phyloP scores from a whole-genome alignment of 2,329 filamentous ascomycete species.

The Aspergillus ibericus region DNA sequence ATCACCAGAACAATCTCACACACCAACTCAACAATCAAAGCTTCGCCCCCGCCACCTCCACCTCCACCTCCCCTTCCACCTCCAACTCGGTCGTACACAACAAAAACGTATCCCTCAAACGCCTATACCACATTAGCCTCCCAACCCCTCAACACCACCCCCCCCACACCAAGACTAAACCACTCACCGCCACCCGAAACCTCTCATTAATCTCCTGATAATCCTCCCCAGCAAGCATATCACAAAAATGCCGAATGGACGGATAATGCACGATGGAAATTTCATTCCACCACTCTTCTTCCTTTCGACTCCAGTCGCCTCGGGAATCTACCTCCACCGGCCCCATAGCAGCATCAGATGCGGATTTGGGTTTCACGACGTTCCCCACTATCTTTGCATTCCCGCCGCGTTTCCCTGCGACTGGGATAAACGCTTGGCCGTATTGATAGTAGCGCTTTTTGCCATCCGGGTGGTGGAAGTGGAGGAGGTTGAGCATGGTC shows the following conservation, averaged over 20 bases:
- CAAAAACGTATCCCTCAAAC: slow-evolving; percentile 54
- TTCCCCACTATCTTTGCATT: slow-evolving; percentile 63
- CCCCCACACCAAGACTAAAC: neutral
- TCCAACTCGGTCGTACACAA: slow-evolving; percentile 57
- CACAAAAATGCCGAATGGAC: slow-evolving; percentile 60
- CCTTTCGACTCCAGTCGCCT: slow-evolving; percentile 20
- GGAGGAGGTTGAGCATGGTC: slow-evolving; percentile 64
- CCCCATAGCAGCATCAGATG: neutral
- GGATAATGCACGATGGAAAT: slow-evolving; percentile 66
- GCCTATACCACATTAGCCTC: slow-evolving; percentile 30
- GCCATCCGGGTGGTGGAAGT: slow-evolving; percentile 52
- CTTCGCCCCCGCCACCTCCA: too few species aligned
- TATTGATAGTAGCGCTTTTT: slow-evolving; percentile 59
- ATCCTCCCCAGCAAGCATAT: slow-evolving; percentile 59
- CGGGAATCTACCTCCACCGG: slow-evolving; percentile 30
- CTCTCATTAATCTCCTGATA: slow-evolving; percentile 60
- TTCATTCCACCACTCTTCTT: slow-evolving; percentile 57
- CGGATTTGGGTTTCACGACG: slow-evolving; percentile 41
- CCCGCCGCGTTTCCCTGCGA: slow-evolving; percentile 57
- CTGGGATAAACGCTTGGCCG: slow-evolving; percentile 47
- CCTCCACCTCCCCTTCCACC: too few species aligned
- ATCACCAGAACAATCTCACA: too few species aligned
- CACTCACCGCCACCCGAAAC: slow-evolving; percentile 48
- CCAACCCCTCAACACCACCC: neutral
- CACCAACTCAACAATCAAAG: too few species aligned